Evolutionary conservation across 352 stramenopile species (phyloP).

Genomic region (Pythium sukuiense): DNA sequence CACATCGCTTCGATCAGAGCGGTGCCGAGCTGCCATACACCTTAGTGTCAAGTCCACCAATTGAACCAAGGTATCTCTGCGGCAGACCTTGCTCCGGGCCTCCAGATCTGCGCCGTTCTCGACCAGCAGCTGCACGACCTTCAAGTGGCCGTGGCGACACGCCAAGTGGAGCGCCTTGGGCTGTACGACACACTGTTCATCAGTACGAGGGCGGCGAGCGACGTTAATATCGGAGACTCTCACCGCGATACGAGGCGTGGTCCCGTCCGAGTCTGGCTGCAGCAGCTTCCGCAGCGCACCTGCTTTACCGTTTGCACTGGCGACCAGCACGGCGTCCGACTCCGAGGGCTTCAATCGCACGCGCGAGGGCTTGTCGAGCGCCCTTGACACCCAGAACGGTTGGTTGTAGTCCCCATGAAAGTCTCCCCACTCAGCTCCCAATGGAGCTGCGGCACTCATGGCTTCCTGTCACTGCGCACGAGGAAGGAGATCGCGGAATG

Average conservation of each 20-base stretch:
- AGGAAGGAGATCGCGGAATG: too few species aligned
- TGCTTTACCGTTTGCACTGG: not conserved
- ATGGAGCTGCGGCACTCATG: too few species aligned
- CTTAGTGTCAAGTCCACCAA: too few species aligned
- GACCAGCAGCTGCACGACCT: not conserved
- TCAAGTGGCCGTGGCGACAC: not conserved
- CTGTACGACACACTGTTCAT: not conserved
- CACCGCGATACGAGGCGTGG: not conserved
- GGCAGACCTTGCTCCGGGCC: not conserved
- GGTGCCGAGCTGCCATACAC: too few species aligned
- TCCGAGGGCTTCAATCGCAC: not conserved
- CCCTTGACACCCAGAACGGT: not conserved
- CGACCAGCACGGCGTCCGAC: not conserved
- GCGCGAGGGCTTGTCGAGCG: not conserved
- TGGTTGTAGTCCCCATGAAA: not conserved
- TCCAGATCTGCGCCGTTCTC: not conserved
- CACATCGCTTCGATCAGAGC: too few species aligned
- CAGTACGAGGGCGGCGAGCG: too few species aligned
- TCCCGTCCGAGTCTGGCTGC: not conserved
- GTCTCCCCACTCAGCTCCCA: too few species aligned
- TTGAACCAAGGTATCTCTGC: too few species aligned
- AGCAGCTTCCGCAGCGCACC: not conserved
- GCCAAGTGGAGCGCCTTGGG: not conserved
- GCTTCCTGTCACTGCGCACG: too few species aligned
- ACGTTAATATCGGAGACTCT: not conserved